A percentile compares a stretch with the other conserved stretches of the same genome.
These are phyloP conservation scores for Aspergillus ustus DNA, from an alignment of 2,329 filamentous ascomycete species.

Conservation along the genomic window DNA sequence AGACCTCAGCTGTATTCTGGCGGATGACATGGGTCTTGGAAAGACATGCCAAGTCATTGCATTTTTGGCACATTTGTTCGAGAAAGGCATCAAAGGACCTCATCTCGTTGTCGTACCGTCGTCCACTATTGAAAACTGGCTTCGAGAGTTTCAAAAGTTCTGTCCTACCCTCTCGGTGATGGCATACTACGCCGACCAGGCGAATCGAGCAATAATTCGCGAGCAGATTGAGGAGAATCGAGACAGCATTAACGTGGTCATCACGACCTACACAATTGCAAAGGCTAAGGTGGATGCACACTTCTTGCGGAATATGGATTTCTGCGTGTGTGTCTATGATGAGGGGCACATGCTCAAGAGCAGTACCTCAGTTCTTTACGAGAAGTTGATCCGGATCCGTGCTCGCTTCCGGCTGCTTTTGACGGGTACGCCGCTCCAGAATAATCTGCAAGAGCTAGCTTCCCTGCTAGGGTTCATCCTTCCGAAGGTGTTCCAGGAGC, in stretches of 20 bases:
- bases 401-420: conserved; percentile 85
- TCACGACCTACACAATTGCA: conserved; percentile 74
- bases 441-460: conserved; percentile 91
- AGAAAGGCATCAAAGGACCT: conserved; percentile 69
- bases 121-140: conserved; percentile 95
- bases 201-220: conserved; percentile 69
- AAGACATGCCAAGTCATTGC: conserved; percentile 98
- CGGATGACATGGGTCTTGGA: conserved; percentile 94
- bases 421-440: conserved; percentile 91
- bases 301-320: conserved; percentile 65
- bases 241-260: conserved; percentile 69
- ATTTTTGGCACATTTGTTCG: conserved; percentile 81
- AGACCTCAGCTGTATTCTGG: conserved; percentile 83
- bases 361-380: conserved; percentile 78
- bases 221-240: conserved; percentile 68
- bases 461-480: conserved; percentile 94
- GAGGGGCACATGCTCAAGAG: conserved; percentile 96
- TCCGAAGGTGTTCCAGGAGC: conserved; percentile 77
- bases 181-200: conserved; percentile 73
- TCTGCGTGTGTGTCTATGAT: conserved; percentile 76
- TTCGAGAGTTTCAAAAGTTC: conserved; percentile 85
- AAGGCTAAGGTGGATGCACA: conserved; percentile 64
- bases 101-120: conserved; percentile 89
- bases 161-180: conserved; percentile 75
- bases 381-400: conserved; percentile 74